phyloP scores from a whole-genome alignment of 129 eudicot genomes.

The Apium graveolens region DNA sequence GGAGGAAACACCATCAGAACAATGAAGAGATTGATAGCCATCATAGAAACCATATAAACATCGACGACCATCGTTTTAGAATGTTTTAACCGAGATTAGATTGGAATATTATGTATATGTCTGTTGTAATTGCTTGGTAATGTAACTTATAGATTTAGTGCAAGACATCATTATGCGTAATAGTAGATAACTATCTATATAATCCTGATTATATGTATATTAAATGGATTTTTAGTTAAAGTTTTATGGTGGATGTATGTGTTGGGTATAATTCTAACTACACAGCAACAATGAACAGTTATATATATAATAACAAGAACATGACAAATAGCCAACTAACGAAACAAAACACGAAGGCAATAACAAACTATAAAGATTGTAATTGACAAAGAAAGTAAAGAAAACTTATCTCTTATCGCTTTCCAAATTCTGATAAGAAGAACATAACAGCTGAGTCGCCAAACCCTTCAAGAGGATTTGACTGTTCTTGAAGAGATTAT shows the following conservation, averaged over 20 bases:
- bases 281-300: no score
- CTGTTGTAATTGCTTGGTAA: neutral
- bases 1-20: conserved; percentile 31
- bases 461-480: no score
- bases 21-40: conserved; percentile 33
- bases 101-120: neutral
- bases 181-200: neutral
- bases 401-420: no score
- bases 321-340: no score
- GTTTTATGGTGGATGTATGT: neutral
- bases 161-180: neutral
- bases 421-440: no score
- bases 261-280: no score
- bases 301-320: no score
- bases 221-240: neutral
- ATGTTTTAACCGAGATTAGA: conserved; percentile 13
- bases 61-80: conserved; percentile 17
- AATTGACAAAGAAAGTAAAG: no score
- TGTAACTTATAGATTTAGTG: neutral
- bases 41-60: conserved; percentile 22
- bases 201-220: neutral
- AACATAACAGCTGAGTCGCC: no score
- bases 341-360: no score
- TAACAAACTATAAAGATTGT: no score
- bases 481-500: no score